Conservation (phyloP, 2,329 filamentous ascomycete species). For the Chaetomium olivaceum region DNA sequence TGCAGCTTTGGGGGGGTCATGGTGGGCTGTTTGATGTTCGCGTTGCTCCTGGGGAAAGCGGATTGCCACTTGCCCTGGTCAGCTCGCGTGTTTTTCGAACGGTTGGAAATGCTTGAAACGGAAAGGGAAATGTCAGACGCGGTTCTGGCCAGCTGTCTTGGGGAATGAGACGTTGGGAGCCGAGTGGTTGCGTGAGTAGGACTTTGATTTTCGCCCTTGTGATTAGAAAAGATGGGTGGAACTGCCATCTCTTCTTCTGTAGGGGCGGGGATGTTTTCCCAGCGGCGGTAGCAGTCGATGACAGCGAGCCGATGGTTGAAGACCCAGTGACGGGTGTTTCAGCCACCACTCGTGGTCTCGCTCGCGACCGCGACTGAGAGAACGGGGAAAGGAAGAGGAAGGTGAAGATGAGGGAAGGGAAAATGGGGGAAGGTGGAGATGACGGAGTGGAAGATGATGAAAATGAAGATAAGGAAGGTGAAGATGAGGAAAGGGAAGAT, state of each 20-base stretch:
- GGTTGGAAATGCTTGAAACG: too few relatives aligned
- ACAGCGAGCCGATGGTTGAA: background rate
- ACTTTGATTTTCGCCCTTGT: background rate
- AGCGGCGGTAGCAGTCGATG: background rate
- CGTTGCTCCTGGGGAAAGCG: background rate
- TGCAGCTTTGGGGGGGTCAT: too few relatives aligned
- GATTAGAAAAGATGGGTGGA: constrained; percentile 4
- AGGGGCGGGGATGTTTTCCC: background rate
- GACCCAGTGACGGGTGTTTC: background rate
- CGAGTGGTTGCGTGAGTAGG: background rate
- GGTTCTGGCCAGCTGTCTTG: background rate
- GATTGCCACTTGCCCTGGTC: background rate
- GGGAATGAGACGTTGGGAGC: background rate
- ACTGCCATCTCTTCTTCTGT: background rate
- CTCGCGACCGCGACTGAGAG: background rate
- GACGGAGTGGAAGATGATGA: background rate
- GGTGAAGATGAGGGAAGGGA: background rate
- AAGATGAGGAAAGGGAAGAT: background rate
- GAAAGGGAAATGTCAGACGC: constrained; percentile 6
- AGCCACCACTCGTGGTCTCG: background rate
- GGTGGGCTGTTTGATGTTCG: background rate
- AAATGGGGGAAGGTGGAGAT: background rate
- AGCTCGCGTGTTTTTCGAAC: background rate
- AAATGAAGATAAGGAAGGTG: background rate
- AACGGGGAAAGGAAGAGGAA: background rate